A percentile compares a stretch with the other conserved stretches of the same genome.
phyloP scores from a whole-genome alignment of 2,329 filamentous ascomycete genomes.

The Coleophoma crateriformis region DNA sequence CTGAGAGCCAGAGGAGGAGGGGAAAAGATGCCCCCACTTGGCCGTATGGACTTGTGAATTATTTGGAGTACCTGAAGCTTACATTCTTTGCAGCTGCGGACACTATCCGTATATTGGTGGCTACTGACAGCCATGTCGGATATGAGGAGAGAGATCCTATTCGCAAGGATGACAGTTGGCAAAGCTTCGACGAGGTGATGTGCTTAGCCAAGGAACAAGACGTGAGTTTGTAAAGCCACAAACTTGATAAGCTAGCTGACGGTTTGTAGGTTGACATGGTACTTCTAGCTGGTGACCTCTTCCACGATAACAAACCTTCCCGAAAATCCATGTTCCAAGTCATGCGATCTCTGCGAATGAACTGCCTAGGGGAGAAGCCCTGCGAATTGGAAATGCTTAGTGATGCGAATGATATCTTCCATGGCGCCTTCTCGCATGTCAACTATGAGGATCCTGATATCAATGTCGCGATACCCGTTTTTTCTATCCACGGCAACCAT shows the following conservation, averaged over 20 bases:
- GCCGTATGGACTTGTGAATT: no score
- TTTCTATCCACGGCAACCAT: conserved; percentile 97
- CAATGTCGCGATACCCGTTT: conserved; percentile 94
- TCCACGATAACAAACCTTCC: conserved; percentile 97
- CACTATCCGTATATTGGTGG: conserved; percentile 88
- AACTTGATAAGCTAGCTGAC: no score
- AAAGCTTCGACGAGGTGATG: conserved; percentile 93
- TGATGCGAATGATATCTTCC: conserved; percentile 87
- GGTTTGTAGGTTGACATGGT: conserved; percentile 73
- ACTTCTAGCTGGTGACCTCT: conserved; percentile 86
- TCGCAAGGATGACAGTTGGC: conserved; percentile 96
- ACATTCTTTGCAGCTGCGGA: conserved; percentile 43
- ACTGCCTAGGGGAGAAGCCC: conserved; percentile 91
- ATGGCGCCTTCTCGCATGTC: conserved; percentile 84
- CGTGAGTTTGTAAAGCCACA: conserved; percentile 20
- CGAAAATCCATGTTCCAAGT: conserved; percentile 96
- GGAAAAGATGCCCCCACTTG: not conserved
- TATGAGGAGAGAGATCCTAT: conserved; percentile 90
- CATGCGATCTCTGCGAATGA: conserved; percentile 88
- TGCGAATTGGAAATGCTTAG: conserved; percentile 93
- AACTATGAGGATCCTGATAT: conserved; percentile 98
- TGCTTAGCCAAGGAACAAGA: conserved; percentile 78
- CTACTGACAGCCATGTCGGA: conserved; percentile 97
- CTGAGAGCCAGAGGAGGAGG: no score
- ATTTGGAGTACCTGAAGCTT: no score